Base-by-base conservation (phyloP, 345 rosid species). In the Arabidopsis suecica region DNA sequence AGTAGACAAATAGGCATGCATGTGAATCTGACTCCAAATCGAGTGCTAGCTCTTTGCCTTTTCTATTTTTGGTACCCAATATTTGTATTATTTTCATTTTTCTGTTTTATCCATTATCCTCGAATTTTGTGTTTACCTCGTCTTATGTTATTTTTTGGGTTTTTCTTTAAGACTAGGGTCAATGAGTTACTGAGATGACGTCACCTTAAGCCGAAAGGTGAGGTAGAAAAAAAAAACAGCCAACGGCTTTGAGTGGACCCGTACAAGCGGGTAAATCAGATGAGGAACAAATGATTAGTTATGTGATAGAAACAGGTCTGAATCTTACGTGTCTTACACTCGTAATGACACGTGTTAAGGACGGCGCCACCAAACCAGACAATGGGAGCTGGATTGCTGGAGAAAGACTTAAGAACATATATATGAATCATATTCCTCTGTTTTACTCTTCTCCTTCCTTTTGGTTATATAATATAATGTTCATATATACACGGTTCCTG, bases 281-380 rank as follows among this genome's bases (percentile, higher is more conserved):
- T 48, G 66, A 44, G 63, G 61, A 63, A 79, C 69, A 65, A 72
- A 83, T 86, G 73, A 83, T 90, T 84, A 81, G 84, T 53, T 55
- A 47, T 34, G 69, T 59, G 84, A 84, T 72, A 54, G 2, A 48
- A 86, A 86, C 88, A 80, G 78, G 18, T 65, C 33, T 60, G 18
- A 28, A 36, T 69, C 78, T 83, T 83, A 88, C 73, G 81, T 80
- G 97, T 76, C 81, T 0, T 2, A 5, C 25, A 65, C n/a, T 3
- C 80, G 68, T 59, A 47, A 22, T 68, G 73, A 65, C 76, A 77
- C 61, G 66, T 80, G 71, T 68, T 23, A 78, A 83, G 97, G 91
- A 82, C 97, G 96, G 96, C 96, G 83, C 81, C 89, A 89, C 92
- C 88, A 82, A 85, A 84, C 88, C 79, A 82, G 81, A 75, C 81